Percentiles rank a stretch among this genome's conserved stretches.
Conservation (phyloP, 1,139 yeast species). For the Scheffersomyces cryptocercus region DNA sequence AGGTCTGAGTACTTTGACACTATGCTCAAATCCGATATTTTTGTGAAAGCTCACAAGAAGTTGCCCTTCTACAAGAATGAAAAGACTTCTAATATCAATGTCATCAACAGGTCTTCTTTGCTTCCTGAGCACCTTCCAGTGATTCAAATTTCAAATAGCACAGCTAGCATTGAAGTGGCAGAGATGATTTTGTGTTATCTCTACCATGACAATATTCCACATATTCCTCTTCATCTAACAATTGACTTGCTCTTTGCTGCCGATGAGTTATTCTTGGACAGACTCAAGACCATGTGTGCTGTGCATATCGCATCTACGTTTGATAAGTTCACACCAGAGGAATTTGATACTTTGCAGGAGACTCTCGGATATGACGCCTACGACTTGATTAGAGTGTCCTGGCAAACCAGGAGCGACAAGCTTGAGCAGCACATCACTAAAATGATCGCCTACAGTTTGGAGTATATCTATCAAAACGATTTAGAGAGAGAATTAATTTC, state of each 20-base stretch:
- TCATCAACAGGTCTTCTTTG: constrained; percentile 25
- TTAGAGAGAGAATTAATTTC: constrained; percentile 24
- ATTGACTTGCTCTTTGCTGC: constrained; percentile 61
- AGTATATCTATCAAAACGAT: constrained; percentile 31
- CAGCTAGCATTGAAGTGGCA: constrained; percentile 38
- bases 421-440: constrained; percentile 66
- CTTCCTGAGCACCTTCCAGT: constrained; percentile 29
- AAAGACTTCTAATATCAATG: constrained; percentile 6
- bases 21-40: constrained; percentile 57
- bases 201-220: constrained; percentile 58
- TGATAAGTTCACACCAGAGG: constrained; percentile 18
- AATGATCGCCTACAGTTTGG: constrained; percentile 53
- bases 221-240: constrained; percentile 50
- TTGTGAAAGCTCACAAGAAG: constrained; percentile 19
- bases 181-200: constrained; percentile 57
- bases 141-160: constrained; percentile 26
- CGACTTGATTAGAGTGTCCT: constrained; percentile 62
- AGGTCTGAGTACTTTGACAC: constrained; percentile 66
- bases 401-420: constrained; percentile 67
- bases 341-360: constrained; percentile 19
- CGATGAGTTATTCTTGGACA: constrained; percentile 61
- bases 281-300: constrained; percentile 67
- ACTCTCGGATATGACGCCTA: constrained; percentile 42
- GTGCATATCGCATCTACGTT: constrained; percentile 52
- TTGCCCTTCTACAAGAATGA: constrained; percentile 15